Percentiles rank a stretch among this genome's conserved stretches.
phyloP scores from a whole-genome alignment of 306 rosid species.

The Quercus gilva region DNA sequence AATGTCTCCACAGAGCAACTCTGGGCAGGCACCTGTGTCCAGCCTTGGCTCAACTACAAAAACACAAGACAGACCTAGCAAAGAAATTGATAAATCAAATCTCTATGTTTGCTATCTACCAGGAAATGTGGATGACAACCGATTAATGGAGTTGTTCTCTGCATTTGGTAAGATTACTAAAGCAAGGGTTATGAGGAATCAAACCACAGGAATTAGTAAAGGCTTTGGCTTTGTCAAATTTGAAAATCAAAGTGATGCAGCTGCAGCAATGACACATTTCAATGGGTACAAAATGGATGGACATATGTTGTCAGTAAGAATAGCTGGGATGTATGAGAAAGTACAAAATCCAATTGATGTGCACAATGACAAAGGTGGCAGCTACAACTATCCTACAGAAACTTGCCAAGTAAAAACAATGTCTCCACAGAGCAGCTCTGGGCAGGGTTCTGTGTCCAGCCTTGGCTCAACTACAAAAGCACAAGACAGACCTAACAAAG shows the following conservation, averaged over 20 bases:
- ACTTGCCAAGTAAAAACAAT: neutral
- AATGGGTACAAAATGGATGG: constrained; percentile 25
- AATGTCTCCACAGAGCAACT: constrained; percentile 1
- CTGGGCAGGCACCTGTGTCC: neutral
- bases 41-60: constrained; percentile 1
- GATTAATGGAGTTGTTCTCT: constrained; percentile 22
- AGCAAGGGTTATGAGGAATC: constrained; percentile 22
- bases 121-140: constrained; percentile 1
- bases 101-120: constrained; percentile 24
- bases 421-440: neutral
- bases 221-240: constrained; percentile 25
- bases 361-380: neutral
- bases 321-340: constrained; percentile 9
- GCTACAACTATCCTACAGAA: neutral
- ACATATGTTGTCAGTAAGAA: constrained; percentile 4
- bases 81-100: constrained; percentile 15
- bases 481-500: neutral
- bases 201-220: constrained; percentile 12
- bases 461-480: neutral
- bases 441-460: neutral
- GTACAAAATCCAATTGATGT: constrained; percentile 22
- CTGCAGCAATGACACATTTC: neutral
- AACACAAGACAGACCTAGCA: neutral
- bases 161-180: constrained; percentile 23
- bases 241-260: constrained; percentile 6